Base-by-base conservation (phyloP, 306 rosid genomes). In the Benincasa hispida region DNA sequence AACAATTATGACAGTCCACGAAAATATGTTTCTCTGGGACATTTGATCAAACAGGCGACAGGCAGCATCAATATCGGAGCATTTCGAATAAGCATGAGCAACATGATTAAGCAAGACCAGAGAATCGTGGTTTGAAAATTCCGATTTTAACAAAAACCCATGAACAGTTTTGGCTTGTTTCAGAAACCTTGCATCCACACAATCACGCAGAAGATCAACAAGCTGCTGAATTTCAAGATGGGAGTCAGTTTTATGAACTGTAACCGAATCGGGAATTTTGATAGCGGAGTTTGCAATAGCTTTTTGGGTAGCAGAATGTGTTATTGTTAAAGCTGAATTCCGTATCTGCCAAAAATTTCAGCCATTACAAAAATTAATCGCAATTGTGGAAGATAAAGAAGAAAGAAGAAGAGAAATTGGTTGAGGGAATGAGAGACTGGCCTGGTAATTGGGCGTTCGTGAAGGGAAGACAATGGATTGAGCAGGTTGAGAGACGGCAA, bases 1-100 rank as follows among this genome's bases (percentile, higher is more conserved):
- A 76, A 77, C 85, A 51, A 91, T 84, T 91, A 91, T 87, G 69
- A 85, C 89, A 0, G 91, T 85, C 90, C 90, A 91, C 59, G 97
- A 86, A 83, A 92, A 90, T 37, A 83, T 82, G 62, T 92, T 87
- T 79, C 87, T 88, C 7, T 72, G 72, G 0, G 87, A n/a, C 89
- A 92, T 92, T 58, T 84, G 77, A 76, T 88, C 91, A 24, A 92
- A 92, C 80, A 92, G 86, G 72, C 8, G 81, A 57, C 78, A 78
- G 9, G 89, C 89, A 30, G 80, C 54, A 45, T 32, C 62, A 21
- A 83, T 85, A 75, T 83, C 87, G 30, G 76, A 75, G 61, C 97
- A 88, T 76, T 88, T 92, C 10, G 87, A 79, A 67, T 90, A 90
- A 21, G 82, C 88, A 18, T 87, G 85, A 6, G 77, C 61, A 55